phyloP scores from a whole-genome alignment of 768 basidiomycete genomes.

The Polyporus arcularius region DNA sequence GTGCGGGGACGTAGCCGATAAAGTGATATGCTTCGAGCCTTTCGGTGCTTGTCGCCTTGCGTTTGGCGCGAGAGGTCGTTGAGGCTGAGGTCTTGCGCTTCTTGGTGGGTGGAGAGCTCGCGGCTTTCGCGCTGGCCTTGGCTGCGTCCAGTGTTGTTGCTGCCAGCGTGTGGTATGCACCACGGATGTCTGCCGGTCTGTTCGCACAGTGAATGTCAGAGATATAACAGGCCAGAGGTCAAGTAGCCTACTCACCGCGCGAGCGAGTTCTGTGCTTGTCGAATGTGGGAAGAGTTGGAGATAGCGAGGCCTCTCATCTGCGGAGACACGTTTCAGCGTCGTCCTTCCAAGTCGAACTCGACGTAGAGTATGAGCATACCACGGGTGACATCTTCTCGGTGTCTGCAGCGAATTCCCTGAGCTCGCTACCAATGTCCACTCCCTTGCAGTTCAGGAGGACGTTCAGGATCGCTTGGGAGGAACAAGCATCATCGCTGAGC shows the following conservation, averaged over 20 bases:
- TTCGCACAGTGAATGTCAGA: not conserved
- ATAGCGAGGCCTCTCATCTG: slow-evolving; percentile 69
- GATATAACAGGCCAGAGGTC: not conserved
- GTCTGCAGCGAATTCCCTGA: slow-evolving; percentile 47
- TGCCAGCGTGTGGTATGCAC: slow-evolving; percentile 48
- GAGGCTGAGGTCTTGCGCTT: slow-evolving; percentile 23
- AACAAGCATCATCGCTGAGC: slow-evolving; percentile 65
- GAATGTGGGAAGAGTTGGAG: slow-evolving; percentile 55
- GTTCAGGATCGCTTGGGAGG: slow-evolving; percentile 62
- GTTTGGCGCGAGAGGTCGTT: slow-evolving; percentile 26
- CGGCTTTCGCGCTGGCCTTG: slow-evolving; percentile 37
- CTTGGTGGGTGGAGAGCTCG: slow-evolving; percentile 42
- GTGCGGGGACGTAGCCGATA: slow-evolving; percentile 63
- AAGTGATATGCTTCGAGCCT: slow-evolving; percentile 59
- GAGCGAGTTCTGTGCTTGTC: slow-evolving; percentile 58
- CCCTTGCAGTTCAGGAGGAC: slow-evolving; percentile 57
- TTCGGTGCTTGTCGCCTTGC: slow-evolving; percentile 28
- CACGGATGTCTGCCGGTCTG: slow-evolving; percentile 62
- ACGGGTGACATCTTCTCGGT: slow-evolving; percentile 59
- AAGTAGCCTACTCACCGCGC: slow-evolving; percentile 46
- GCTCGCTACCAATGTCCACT: slow-evolving; percentile 47
- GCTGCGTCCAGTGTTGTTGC: slow-evolving; percentile 45
- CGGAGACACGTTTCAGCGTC: not conserved
- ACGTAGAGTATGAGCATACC: slow-evolving; percentile 33
- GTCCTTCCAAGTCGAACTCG: not conserved